phyloP scores from a whole-genome alignment of 371 early-diverging fungal species.

The Mucor velutinosus region DNA sequence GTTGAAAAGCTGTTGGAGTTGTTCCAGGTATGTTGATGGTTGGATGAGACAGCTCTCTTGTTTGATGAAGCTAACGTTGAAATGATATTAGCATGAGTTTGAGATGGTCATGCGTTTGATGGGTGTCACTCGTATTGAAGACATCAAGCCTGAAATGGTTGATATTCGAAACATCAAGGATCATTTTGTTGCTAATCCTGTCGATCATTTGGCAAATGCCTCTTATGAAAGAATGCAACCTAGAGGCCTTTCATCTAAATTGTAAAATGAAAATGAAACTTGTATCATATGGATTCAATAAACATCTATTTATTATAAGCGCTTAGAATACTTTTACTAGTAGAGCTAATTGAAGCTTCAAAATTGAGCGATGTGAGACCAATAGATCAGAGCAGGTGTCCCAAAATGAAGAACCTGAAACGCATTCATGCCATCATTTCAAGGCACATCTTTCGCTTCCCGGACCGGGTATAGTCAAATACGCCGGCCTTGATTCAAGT shows the following conservation, averaged over 20 bases:
- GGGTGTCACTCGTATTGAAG: slow-evolving; percentile 63
- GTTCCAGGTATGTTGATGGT: slow-evolving; percentile 54
- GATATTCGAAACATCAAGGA: slow-evolving; percentile 56
- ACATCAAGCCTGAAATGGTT: slow-evolving; percentile 65
- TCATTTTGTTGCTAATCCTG: slow-evolving; percentile 47
- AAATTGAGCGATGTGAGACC: too few species aligned
- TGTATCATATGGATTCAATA: not conserved
- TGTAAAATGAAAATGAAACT: slow-evolving; percentile 16
- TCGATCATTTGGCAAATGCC: slow-evolving; percentile 38
- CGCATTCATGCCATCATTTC: too few species aligned
- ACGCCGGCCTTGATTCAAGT: not conserved
- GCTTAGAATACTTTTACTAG: too few species aligned
- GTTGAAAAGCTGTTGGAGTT: slow-evolving; percentile 74
- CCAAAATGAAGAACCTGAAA: too few species aligned
- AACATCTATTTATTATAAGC: not conserved
- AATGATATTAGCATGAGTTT: slow-evolving; percentile 58
- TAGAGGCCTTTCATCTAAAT: slow-evolving; percentile 35
- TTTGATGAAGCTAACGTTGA: not conserved
- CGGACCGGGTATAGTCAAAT: not conserved
- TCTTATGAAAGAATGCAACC: slow-evolving; percentile 51
- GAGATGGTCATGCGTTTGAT: slow-evolving; percentile 77
- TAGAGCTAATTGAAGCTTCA: too few species aligned
- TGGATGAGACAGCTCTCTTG: slow-evolving; percentile 15
- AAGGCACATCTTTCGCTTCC: not conserved
- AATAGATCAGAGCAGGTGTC: too few species aligned